Evolutionary conservation across 345 rosid species (phyloP).

Genomic region (Citrus glauca): DNA sequence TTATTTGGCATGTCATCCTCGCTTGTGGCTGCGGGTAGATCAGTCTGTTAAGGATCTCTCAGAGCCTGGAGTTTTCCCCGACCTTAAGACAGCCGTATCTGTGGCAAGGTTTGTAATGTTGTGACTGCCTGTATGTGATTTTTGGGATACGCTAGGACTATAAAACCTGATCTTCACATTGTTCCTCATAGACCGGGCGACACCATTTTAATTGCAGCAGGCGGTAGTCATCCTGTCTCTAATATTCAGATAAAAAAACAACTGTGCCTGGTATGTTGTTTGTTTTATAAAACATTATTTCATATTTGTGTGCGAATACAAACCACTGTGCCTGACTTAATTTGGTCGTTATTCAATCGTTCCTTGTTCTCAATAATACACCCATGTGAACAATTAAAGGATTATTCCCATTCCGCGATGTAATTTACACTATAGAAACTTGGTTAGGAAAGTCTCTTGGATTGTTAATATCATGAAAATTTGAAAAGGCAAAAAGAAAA

Average conservation of each 20-base stretch:
- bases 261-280: conserved; percentile 83
- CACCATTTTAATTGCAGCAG: conserved; percentile 85
- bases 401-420: background rate
- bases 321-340: background rate
- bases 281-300: background rate
- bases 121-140: background rate
- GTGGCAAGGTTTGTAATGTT: conserved; percentile 74
- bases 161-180: conserved; percentile 21
- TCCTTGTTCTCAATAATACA: background rate
- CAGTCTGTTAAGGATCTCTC: conserved; percentile 52
- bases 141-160: background rate
- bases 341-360: background rate
- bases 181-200: conserved; percentile 75
- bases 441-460: background rate
- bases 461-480: background rate
- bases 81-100: conserved; percentile 74
- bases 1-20: conserved; percentile 94
- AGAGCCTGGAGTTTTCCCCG: conserved; percentile 68
- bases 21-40: conserved; percentile 89
- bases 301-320: background rate
- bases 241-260: conserved; percentile 86
- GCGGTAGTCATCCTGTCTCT: conserved; percentile 71
- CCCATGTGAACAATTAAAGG: background rate
- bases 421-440: too few species aligned
- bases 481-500: too few species aligned